phyloP scores from a whole-genome alignment of 129 eudicot genomes.

The Dittrichia graveolens region DNA sequence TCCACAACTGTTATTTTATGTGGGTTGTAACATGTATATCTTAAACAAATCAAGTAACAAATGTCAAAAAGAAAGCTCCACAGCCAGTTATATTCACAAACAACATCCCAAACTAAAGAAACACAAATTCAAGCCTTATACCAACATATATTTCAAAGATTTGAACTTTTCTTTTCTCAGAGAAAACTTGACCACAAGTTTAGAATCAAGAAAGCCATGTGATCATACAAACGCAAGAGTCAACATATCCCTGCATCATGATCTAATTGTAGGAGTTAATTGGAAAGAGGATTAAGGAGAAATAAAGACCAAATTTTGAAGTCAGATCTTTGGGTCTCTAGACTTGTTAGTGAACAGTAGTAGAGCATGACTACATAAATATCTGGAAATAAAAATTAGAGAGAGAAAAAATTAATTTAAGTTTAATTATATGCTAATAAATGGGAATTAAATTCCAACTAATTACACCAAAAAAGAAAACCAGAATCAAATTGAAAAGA shows the following conservation, averaged over 20 bases:
- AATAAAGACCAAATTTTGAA: slow-evolving; percentile 16
- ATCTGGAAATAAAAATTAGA: slow-evolving; percentile 1
- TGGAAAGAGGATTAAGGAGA: slow-evolving; percentile 24
- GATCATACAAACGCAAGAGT: slow-evolving; percentile 14
- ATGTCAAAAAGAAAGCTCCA: slow-evolving; percentile 17
- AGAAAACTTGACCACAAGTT: slow-evolving; percentile 5
- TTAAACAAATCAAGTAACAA: slow-evolving; percentile 25
- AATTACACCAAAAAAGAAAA: too few relatives aligned
- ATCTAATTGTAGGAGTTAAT: slow-evolving; percentile 16
- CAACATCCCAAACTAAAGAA: slow-evolving; percentile 18
- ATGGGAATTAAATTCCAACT: background rate
- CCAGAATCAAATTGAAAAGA: background rate
- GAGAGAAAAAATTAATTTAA: background rate
- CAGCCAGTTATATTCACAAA: slow-evolving; percentile 11
- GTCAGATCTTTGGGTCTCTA: slow-evolving; percentile 40
- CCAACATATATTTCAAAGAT: slow-evolving; percentile 28
- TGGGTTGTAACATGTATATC: slow-evolving; percentile 34
- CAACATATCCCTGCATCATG: slow-evolving; percentile 19
- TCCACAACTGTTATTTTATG: slow-evolving; percentile 70
- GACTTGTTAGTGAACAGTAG: slow-evolving; percentile 34
- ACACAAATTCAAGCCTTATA: slow-evolving; percentile 31
- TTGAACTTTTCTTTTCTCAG: slow-evolving; percentile 27
- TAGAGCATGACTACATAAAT: slow-evolving; percentile 27
- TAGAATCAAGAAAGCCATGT: slow-evolving; percentile 4
- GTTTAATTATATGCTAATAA: background rate